Base-by-base conservation (phyloP, 2,329 filamentous ascomycete genomes). In the Neonectria hederae region DNA sequence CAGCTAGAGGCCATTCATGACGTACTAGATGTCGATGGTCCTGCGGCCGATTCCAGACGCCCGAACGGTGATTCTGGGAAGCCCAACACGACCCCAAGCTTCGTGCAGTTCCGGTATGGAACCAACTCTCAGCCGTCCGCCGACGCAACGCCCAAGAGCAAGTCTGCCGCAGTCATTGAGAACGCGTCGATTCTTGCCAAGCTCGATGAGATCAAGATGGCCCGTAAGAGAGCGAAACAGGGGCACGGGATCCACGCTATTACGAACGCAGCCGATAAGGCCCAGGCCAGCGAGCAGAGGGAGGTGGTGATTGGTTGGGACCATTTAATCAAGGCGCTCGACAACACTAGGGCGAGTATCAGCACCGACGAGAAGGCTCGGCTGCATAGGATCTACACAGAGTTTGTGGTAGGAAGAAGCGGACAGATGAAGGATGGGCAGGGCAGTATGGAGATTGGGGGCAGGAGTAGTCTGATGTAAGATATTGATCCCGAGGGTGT, bases 1-100 rank as follows among this genome's bases (percentile, higher is more conserved):
- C 96, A 99, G 77, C 86, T 99, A 6, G 95, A 98, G 81, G 96
- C 96, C 28, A 97, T 99, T 68, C 96, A 99, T 76, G 94, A 97
- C 70, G 89, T 97, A 2, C 86, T 99, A 0, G 90, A 79, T 48
- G 73, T 76, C 5, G 89, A 58, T 88, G 90, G 68, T 5, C 69
- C 72, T 83, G 88, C 46, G 73, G 70, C 71, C 26, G 74, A 72
- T 19, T 73, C 67, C 35, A 77, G 75, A 49, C 76, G 76, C 11
- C 75, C 77, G n/a, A 77, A 75, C 66, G 76, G 79, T 68, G 75
- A 79, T 62, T 55, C 66, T 60, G 69, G 69, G 60, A 69, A 72
- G 55, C 54, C 72, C 17, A 74, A 70, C 52, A 74, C 76, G 43
- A 75, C 77, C 22, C 83, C 82, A 55, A 88, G 87, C 67, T 94